phyloP scores from a whole-genome alignment of 164 flowering plant genomes.

The Macadamia tetraphylla region DNA sequence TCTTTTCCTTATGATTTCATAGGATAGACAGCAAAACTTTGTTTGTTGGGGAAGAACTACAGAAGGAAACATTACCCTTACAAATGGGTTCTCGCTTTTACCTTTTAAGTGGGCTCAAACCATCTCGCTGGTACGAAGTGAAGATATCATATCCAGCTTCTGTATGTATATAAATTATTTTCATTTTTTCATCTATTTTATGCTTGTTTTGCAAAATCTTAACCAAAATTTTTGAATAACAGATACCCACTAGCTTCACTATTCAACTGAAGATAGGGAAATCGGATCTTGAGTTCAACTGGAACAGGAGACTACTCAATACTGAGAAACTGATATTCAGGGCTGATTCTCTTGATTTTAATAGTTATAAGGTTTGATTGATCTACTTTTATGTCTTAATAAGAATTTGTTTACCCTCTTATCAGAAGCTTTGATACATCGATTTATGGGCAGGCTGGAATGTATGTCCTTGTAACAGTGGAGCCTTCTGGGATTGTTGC shows the following conservation, averaged over 20 bases:
- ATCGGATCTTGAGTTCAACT: constrained; percentile 22
- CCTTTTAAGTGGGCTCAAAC: constrained; percentile 58
- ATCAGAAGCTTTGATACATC: constrained; percentile 8
- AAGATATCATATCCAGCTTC: constrained; percentile 99
- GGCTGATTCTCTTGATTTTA: constrained; percentile 30
- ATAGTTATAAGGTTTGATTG: constrained; percentile 26
- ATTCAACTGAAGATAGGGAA: constrained; percentile 43
- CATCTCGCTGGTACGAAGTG: constrained; percentile 84
- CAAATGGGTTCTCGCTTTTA: constrained; percentile 63
- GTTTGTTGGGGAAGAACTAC: constrained; percentile 67
- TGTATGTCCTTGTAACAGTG: constrained; percentile 55
- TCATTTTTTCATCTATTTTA: constrained; percentile 1
- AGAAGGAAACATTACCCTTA: constrained; percentile 58
- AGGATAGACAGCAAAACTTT: constrained; percentile 39
- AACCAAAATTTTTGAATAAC: constrained; percentile 7
- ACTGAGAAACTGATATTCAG: constrained; percentile 84
- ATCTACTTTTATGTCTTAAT: neutral
- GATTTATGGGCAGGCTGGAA: constrained; percentile 31
- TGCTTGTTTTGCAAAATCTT: constrained; percentile 5
- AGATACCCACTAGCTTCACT: constrained; percentile 87
- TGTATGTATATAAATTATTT: constrained; percentile 47
- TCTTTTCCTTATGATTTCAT: constrained; percentile 2
- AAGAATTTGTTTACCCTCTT: neutral
- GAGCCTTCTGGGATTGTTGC: constrained; percentile 89
- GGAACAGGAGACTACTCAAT: constrained; percentile 65